A percentile compares a stretch with the other conserved stretches of the same genome.
Conservation (phyloP, 345 rosid species). For the Toxicodendron radicans region DNA sequence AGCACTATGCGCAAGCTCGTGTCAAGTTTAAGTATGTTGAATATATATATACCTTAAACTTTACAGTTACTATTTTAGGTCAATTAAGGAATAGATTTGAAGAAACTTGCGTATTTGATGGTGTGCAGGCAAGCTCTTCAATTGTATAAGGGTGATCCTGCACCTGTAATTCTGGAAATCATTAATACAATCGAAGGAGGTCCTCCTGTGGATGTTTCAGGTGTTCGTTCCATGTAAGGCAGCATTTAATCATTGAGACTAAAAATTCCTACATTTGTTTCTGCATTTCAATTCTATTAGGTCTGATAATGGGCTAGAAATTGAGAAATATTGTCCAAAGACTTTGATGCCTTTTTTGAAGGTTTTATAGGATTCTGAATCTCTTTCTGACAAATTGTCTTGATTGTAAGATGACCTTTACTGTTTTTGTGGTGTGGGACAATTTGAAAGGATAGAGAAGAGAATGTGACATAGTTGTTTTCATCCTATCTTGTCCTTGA, state of each 20-base stretch:
- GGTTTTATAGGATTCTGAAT: constrained; percentile 5
- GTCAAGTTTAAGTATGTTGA: constrained; percentile 85
- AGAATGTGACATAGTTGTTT: background rate
- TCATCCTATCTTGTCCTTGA: background rate
- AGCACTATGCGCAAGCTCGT: constrained; percentile 88
- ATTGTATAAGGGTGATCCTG: constrained; percentile 68
- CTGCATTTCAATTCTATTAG: background rate
- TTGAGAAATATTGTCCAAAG: constrained; percentile 4
- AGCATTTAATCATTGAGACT: constrained; percentile 3
- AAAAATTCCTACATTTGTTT: background rate
- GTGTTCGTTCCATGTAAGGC: constrained; percentile 89
- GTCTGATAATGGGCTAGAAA: constrained; percentile 10
- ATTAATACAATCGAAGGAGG: constrained; percentile 94
- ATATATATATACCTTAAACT: background rate
- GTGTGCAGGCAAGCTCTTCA: constrained; percentile 91
- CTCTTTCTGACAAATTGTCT: background rate
- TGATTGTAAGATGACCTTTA: background rate
- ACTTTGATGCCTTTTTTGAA: background rate
- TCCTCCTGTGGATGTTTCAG: constrained; percentile 91
- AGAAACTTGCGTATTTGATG: constrained; percentile 23
- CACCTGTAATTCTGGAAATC: constrained; percentile 74
- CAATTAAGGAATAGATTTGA: background rate
- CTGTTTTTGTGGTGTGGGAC: background rate
- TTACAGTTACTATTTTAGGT: background rate
- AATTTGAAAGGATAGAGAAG: background rate